Evolutionary conservation across 495 filamentous ascomycete species (phyloP).

Genomic region (Aspergillus ellipticus): DNA sequence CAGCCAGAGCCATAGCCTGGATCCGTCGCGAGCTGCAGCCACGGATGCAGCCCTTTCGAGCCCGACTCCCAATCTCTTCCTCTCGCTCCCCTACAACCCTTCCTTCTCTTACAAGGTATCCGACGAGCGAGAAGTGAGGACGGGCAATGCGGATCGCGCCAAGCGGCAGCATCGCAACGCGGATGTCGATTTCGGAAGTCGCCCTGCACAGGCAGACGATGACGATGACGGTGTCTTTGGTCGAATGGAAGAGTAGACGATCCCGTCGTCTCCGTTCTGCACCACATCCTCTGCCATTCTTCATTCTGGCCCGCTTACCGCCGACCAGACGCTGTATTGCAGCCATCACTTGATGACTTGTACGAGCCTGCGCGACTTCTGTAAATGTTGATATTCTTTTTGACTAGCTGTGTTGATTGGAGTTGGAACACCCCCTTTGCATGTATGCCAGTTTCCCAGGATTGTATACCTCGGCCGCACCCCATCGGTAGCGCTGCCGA

Average conservation of each 20-base stretch:
- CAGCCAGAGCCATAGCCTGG: slow-evolving; percentile 23
- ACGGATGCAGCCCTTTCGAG: slow-evolving; percentile 41
- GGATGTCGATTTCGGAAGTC: slow-evolving; percentile 74
- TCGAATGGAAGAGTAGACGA: slow-evolving; percentile 80
- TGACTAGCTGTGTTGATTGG: slow-evolving; percentile 30
- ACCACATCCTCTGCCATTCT: background rate
- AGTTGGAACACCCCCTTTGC: slow-evolving; percentile 24
- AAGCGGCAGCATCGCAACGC: slow-evolving; percentile 56
- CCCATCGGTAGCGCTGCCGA: background rate
- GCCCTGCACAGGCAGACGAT: slow-evolving; percentile 68
- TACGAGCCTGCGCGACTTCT: slow-evolving; percentile 42
- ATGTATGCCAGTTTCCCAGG: slow-evolving; percentile 22
- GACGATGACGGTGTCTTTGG: slow-evolving; percentile 96
- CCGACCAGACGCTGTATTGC: slow-evolving; percentile 14
- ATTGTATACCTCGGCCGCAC: background rate
- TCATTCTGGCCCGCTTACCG: background rate
- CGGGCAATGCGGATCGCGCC: slow-evolving; percentile 34
- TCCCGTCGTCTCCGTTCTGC: background rate
- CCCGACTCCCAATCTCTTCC: slow-evolving; percentile 36
- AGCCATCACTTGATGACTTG: slow-evolving; percentile 33
- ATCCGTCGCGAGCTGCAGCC: slow-evolving; percentile 32
- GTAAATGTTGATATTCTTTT: slow-evolving; percentile 24
- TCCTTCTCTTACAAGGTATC: slow-evolving; percentile 49
- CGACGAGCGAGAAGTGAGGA: slow-evolving; percentile 42
- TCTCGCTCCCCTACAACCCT: slow-evolving; percentile 42